Evolutionary conservation across 2,329 filamentous ascomycete genomes (phyloP).

Genomic region (Pseudogymnoascus sp.): DNA sequence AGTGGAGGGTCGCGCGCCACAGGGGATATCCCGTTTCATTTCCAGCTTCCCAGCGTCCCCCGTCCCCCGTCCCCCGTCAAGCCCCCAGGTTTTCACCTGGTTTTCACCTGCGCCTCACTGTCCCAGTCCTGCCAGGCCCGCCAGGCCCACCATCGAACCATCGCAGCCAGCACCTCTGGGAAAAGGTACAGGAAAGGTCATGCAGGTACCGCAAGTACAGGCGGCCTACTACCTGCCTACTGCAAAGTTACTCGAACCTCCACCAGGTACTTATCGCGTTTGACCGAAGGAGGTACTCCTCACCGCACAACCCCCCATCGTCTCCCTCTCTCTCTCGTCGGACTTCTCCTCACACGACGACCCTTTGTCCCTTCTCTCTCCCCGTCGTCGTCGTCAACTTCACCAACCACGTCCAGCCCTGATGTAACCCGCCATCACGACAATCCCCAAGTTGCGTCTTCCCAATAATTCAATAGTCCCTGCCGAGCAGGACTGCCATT

Average conservation of each 20-base stretch:
- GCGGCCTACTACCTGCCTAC: not conserved
- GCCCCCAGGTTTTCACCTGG: not conserved
- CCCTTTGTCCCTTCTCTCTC: not conserved
- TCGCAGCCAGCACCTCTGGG: too few species aligned
- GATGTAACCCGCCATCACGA: not conserved
- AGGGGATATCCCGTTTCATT: not conserved
- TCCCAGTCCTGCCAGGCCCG: not conserved
- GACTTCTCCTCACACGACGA: not conserved
- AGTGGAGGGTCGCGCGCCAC: not conserved
- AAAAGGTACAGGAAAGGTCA: too few species aligned
- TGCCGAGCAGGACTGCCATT: not conserved
- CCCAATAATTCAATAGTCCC: not conserved
- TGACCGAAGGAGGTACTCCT: not conserved
- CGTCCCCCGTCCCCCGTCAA: not conserved
- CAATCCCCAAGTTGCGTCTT: not conserved
- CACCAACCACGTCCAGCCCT: not conserved
- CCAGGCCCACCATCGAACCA: not conserved
- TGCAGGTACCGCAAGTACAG: too few species aligned
- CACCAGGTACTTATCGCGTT: not conserved
- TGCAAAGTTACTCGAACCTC: not conserved
- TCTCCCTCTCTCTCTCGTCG: not conserved
- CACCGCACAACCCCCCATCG: not conserved
- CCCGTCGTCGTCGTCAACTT: not conserved
- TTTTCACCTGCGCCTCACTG: not conserved
- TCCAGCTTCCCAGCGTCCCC: not conserved